Percentiles rank a stretch among this genome's conserved stretches.
These are phyloP conservation scores for Podila epigama DNA, from an alignment of 192 early-diverging fungal species.

Conservation along the genomic window DNA sequence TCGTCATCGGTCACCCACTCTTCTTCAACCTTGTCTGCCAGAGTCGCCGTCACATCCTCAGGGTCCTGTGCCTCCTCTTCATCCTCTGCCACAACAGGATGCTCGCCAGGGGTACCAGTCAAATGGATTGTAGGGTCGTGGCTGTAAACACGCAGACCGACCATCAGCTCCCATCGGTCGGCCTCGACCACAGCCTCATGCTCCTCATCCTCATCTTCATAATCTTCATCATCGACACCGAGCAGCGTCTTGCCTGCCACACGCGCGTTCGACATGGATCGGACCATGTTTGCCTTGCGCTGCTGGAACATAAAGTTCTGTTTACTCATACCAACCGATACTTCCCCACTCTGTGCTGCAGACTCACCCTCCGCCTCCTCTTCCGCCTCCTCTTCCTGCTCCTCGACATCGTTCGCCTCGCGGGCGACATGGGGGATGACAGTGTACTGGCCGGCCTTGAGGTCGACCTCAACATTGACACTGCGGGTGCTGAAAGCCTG, in stretches of 20 bases:
- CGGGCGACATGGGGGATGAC: slow-evolving; percentile 23
- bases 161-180: slow-evolving; percentile 16
- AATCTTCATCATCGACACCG: slow-evolving; percentile 20
- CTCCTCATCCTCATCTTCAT: neutral
- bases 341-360: slow-evolving; percentile 1
- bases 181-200: slow-evolving; percentile 1
- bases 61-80: neutral
- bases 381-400: neutral
- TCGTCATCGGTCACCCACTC: neutral
- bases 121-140: slow-evolving; percentile 4
- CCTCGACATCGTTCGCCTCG: neutral
- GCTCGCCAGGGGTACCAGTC: neutral
- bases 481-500: slow-evolving; percentile 3
- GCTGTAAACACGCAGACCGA: slow-evolving; percentile 27
- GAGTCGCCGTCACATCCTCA: slow-evolving; percentile 6
- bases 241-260: neutral
- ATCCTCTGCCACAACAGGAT: neutral
- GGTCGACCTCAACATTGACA: slow-evolving; percentile 12
- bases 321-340: neutral
- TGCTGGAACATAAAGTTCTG: neutral
- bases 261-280: slow-evolving; percentile 4
- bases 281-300: slow-evolving; percentile 4
- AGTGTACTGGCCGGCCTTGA: slow-evolving; percentile 13
- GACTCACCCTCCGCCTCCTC: neutral
- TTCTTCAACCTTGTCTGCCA: slow-evolving; percentile 6